A percentile compares a stretch with the other conserved stretches of the same genome.
Conservation (phyloP, 306 rosid genomes). For the Comarum palustre region DNA sequence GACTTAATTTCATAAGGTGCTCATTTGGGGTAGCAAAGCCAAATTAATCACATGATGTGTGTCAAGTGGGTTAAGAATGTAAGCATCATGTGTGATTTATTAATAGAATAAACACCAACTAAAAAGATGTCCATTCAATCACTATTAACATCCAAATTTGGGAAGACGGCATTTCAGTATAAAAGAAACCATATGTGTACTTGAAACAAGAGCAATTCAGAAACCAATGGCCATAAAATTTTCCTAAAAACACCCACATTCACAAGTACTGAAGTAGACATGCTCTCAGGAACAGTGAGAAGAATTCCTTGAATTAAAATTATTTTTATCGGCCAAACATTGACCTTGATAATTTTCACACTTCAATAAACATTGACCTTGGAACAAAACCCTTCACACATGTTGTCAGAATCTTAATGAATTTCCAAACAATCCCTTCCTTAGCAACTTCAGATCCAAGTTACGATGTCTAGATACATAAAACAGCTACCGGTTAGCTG, state of each 20-base stretch:
- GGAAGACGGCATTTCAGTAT: not conserved
- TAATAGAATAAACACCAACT: not conserved
- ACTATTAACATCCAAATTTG: not conserved
- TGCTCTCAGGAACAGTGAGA: not conserved
- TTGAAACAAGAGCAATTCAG: constrained; percentile 5
- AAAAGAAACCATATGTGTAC: not conserved
- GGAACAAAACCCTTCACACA: not conserved
- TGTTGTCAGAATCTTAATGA: not conserved
- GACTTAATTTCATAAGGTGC: not conserved
- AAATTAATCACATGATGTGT: not conserved
- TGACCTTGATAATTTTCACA: not conserved
- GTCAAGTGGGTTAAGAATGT: not conserved
- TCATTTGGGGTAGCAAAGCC: not conserved
- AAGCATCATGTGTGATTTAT: constrained; percentile 7
- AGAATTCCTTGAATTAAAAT: not conserved
- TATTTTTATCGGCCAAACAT: not conserved
- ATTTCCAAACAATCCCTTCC: not conserved
- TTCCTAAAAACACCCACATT: not conserved
- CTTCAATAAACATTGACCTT: not conserved
- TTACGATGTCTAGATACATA: not conserved
- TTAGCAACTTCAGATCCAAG: not conserved
- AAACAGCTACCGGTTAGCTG: not conserved
- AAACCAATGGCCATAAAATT: not conserved
- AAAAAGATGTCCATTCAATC: not conserved
- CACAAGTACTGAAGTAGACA: not conserved